Evolutionary conservation across 805 yeast genomes (phyloP), one percentile per base, ranked within the genome.

Genomic region (Danielia oregonensis): DNA sequence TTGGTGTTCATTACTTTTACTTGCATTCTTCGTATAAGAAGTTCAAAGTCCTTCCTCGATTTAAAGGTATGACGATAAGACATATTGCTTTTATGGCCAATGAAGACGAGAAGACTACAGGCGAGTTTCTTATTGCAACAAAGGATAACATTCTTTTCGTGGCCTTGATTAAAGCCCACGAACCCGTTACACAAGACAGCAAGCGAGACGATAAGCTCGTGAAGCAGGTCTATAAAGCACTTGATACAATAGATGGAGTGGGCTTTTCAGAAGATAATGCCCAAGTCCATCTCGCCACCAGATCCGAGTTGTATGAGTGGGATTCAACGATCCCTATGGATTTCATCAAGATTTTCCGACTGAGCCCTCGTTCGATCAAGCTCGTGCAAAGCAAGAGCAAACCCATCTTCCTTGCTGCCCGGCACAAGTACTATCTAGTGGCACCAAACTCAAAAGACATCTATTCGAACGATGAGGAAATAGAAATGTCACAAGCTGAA

Each of bases 11-110:
- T 6, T 54, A 70, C 46, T 76, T 57, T 47, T 76, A 74, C 41
- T 50, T 75, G 24, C 68, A 73, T 46, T 48, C 54, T n/a, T 55
- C 57, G 4, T 56, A 74, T 8, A 51, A 55, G 2, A 63, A 60
- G 12, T 67, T 70, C 42, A 68, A 68, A 38, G 52, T 53, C 11
- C 53, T 82, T 19, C 42, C 66, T 6, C 71, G 76, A 36, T 52
- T 80, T 37, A 73, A 69, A 39, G 74, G 74, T 5, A 35, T 66
- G 10, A 56, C 61, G 47, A 52, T 68, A 57, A 16, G 34, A 11
- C 40, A 40, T 15, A 39, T 67, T 17, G 49, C 48, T 2, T 59
- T 65, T 5, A 7, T 35, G 17, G 37, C 22, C 6, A 19, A 33
- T 12, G 30, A 24, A 6, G 29, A 35, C 17, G 24, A 30, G n/a